Evolutionary conservation across 2,329 filamentous ascomycete species (phyloP).

Genomic region (Colletotrichum neosansevieriae): DNA sequence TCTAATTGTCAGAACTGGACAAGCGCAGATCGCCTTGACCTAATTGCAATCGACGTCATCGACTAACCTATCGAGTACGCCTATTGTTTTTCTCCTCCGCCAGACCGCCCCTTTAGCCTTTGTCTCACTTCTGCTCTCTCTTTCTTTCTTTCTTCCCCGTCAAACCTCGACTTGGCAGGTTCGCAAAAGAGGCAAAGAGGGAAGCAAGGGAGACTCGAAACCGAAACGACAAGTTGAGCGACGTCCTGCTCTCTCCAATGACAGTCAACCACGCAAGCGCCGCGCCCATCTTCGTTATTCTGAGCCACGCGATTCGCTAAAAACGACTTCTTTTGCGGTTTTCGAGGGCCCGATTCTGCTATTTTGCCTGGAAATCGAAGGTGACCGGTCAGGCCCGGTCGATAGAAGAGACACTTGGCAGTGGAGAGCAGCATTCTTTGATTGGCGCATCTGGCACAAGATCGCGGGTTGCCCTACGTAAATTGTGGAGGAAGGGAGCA

Average conservation of each 20-base stretch:
- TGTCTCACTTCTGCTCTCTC: slow-evolving; percentile 9
- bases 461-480: slow-evolving; percentile 23
- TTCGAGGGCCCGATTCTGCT: neutral
- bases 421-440: slow-evolving; percentile 3
- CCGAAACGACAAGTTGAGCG: neutral
- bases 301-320: slow-evolving; percentile 59
- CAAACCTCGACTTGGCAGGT: too few species aligned
- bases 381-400: neutral
- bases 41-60: too few species aligned
- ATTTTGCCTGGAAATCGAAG: too few species aligned
- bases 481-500: neutral
- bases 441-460: slow-evolving; percentile 24
- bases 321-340: slow-evolving; percentile 42
- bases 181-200: neutral
- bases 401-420: neutral
- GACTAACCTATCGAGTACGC: too few species aligned
- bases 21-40: too few species aligned
- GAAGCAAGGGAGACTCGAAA: neutral
- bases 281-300: slow-evolving; percentile 1
- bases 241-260: slow-evolving; percentile 23
- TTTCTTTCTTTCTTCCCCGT: too few species aligned
- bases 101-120: neutral
- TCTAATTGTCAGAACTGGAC: too few species aligned
- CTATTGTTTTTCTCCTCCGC: too few species aligned
- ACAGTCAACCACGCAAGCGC: slow-evolving; percentile 31